phyloP scores from a whole-genome alignment of 2,329 filamentous ascomycete genomes.

The Neonectria magnoliae region DNA sequence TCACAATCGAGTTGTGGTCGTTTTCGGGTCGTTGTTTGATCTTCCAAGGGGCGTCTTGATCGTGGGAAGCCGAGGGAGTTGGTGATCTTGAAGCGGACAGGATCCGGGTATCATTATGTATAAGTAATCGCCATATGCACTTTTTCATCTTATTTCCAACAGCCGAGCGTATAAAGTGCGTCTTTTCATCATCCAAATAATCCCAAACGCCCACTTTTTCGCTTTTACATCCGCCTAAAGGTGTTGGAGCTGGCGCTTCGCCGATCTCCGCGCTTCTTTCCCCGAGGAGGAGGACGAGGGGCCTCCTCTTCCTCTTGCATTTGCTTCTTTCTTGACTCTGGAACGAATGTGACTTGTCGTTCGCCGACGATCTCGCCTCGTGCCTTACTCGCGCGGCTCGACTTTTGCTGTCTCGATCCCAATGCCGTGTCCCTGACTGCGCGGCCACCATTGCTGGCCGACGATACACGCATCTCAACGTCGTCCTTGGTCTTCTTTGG shows the following conservation, averaged over 20 bases:
- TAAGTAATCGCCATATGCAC: slow-evolving; percentile 40
- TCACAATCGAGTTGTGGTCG: not conserved
- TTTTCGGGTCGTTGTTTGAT: not conserved
- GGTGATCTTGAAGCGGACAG: slow-evolving; percentile 37
- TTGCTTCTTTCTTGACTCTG: slow-evolving; percentile 64
- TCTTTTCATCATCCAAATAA: slow-evolving; percentile 33
- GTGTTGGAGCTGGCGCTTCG: slow-evolving; percentile 81
- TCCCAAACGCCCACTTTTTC: slow-evolving; percentile 34
- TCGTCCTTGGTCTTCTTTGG: slow-evolving; percentile 47
- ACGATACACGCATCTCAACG: slow-evolving; percentile 74
- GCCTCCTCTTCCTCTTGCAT: slow-evolving; percentile 47
- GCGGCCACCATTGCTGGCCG: slow-evolving; percentile 69
- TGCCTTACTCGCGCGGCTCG: slow-evolving; percentile 57
- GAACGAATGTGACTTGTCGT: slow-evolving; percentile 78
- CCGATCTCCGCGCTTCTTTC: slow-evolving; percentile 56
- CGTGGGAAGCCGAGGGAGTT: slow-evolving; percentile 29
- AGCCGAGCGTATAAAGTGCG: slow-evolving; percentile 37
- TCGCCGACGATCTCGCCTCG: slow-evolving; percentile 67
- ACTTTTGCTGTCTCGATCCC: slow-evolving; percentile 64
- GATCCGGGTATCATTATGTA: slow-evolving; percentile 47
- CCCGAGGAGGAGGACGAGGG: slow-evolving; percentile 42
- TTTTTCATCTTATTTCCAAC: slow-evolving; percentile 37
- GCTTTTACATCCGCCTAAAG: slow-evolving; percentile 71
- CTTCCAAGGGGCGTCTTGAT: not conserved
- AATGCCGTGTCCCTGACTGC: slow-evolving; percentile 65